A percentile compares a stretch with the other conserved stretches of the same genome.
These are phyloP conservation scores for Arthrinium puccinioides DNA, from an alignment of 2,329 filamentous ascomycete species.

Conservation along the genomic window DNA sequence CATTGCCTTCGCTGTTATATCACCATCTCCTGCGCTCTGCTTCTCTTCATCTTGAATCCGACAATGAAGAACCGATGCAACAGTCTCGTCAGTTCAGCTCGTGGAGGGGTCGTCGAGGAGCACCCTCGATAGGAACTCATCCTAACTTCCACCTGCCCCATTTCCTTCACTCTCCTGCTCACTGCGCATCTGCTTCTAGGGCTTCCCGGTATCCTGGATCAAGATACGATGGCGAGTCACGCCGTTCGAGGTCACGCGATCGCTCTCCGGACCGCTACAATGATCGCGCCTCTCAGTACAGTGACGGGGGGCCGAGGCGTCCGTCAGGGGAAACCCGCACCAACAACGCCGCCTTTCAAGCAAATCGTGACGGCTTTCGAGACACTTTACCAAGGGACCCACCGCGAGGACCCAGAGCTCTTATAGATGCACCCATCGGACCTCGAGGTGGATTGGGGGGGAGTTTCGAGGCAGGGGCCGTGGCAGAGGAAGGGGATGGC, in stretches of 20 bases:
- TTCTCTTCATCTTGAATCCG: neutral
- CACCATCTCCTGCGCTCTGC: too few relatives aligned
- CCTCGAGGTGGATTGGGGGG: constrained; percentile 56
- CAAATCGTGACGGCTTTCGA: constrained; percentile 50
- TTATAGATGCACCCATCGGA: constrained; percentile 62
- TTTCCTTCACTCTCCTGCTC: constrained; percentile 1
- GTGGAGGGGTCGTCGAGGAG: too few relatives aligned
- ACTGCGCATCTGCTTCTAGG: constrained; percentile 23
- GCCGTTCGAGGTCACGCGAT: constrained; percentile 60
- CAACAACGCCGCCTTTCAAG: constrained; percentile 53
- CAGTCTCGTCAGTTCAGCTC: too few relatives aligned
- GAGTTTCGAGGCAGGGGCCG: constrained; percentile 57
- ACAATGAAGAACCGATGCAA: neutral
- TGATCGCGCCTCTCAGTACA: constrained; percentile 45
- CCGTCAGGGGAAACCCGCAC: constrained; percentile 52
- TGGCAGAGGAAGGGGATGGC: constrained; percentile 49
- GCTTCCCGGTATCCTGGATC: constrained; percentile 47
- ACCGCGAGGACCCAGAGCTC: constrained; percentile 73
- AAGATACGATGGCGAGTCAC: constrained; percentile 55
- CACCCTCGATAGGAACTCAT: too few relatives aligned
- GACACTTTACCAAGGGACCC: constrained; percentile 58
- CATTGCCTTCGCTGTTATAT: too few relatives aligned
- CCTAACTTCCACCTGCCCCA: too few relatives aligned
- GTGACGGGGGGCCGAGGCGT: constrained; percentile 62
- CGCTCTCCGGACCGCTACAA: constrained; percentile 60